Base-by-base conservation (phyloP, 2,329 filamentous ascomycete species). In the Fusarium falciforme region DNA sequence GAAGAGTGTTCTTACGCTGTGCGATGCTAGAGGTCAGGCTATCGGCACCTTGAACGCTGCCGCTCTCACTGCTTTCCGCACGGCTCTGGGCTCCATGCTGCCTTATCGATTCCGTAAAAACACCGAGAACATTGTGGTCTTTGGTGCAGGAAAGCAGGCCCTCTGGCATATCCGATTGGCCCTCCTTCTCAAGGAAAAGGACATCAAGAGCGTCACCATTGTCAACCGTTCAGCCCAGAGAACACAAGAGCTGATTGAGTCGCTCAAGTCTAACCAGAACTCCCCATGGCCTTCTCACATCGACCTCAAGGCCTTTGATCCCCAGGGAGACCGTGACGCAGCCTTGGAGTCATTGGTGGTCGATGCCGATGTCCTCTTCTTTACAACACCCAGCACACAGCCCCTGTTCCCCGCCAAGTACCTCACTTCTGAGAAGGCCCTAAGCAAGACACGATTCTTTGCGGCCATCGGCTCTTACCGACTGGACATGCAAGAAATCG, bases 81-180 rank as follows among this genome's bases (percentile, higher is more conserved):
- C 92, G 0, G 90, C 91, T 0, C 83, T 93, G 14, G 89, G 89
- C 0, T 88, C 89, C 14, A 89, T 92, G 66, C 85, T 93, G 74
- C 86, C 92, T 20, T 89, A 90, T 78, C 81, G 76, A 11, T 79
- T 73, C 29, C 72, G 78, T 4, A 61, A 64, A 58, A 67, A 66
- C 25, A 79, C 78, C 0, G 68, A 77, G 20, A 90, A 89, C 25
- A 79, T 93, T 4, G 87, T 90, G 5, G 89, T 94, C 17, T 94
- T 94, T 76, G 92, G 92, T 2, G 91, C 91, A 0, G 92, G 92
- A 22, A 90, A 89, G 73, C 92, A 93, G 81, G 92, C 92, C 1
- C 90, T 92, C 77, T 94, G 92, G 92, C 92, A 93, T 76, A 88
- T 93, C 16, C 87, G 91, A 1, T 85, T 94, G 9, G 90, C 92